Conservation (phyloP, 2,329 filamentous ascomycete genomes). For the Fusarium subtropicale region DNA sequence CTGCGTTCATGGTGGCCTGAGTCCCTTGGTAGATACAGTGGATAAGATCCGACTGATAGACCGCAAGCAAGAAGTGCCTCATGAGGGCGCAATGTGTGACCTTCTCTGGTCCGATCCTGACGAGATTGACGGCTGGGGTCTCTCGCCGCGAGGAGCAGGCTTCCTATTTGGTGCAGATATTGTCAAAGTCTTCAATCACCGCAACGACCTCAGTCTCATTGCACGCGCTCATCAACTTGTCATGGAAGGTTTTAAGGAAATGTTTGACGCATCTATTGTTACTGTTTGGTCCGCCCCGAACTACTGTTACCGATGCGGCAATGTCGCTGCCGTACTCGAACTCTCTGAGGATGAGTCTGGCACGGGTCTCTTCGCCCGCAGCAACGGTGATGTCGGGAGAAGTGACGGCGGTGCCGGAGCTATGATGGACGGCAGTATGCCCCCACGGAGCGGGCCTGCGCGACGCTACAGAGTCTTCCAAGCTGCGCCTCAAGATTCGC, state of each 20-base stretch:
- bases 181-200: slow-evolving; percentile 94
- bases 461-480: slow-evolving; percentile 95
- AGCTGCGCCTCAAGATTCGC: slow-evolving; percentile 92
- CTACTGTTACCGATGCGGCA: slow-evolving; percentile 96
- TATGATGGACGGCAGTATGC: slow-evolving; percentile 61
- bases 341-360: slow-evolving; percentile 88
- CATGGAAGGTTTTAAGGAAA: slow-evolving; percentile 99
- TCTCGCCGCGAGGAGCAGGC: slow-evolving; percentile 92
- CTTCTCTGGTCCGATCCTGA: slow-evolving; percentile 98
- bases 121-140: slow-evolving; percentile 96
- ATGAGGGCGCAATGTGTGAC: slow-evolving; percentile 99
- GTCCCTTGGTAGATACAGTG: slow-evolving; percentile 89
- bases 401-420: slow-evolving; percentile 64
- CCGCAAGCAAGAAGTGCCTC: slow-evolving; percentile 96
- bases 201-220: slow-evolving; percentile 91
- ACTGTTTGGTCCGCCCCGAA: slow-evolving; percentile 99
- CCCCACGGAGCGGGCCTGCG: slow-evolving; percentile 75
- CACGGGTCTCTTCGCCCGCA: slow-evolving; percentile 74
- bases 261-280: slow-evolving; percentile 96
- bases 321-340: slow-evolving; percentile 94
- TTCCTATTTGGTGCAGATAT: slow-evolving; percentile 97
- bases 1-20: slow-evolving; percentile 94
- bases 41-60: slow-evolving; percentile 97
- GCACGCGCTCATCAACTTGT: slow-evolving; percentile 96
- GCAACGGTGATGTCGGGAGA: slow-evolving; percentile 75